Conservation (phyloP, 495 filamentous ascomycete species). For the Aspergillus affinis region DNA sequence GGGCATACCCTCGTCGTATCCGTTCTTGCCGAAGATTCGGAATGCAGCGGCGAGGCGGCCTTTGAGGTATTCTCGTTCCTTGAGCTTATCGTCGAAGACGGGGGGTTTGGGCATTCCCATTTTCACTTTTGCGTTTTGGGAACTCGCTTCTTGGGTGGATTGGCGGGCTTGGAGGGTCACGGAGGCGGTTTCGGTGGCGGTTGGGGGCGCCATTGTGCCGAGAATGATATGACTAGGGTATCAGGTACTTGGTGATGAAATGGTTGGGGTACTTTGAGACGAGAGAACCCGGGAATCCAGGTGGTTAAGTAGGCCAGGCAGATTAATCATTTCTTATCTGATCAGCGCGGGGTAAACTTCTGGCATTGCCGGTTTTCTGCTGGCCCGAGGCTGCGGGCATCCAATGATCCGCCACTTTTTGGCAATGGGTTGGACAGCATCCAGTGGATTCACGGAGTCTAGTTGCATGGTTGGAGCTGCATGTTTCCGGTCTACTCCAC, state of each 20-base stretch:
- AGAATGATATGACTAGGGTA: not conserved
- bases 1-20: conserved; percentile 57
- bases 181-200: conserved; percentile 27
- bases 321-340: no score
- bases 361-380: no score
- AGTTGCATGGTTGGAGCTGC: no score
- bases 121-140: conserved; percentile 41
- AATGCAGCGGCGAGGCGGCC: conserved; percentile 65
- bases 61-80: conserved; percentile 66
- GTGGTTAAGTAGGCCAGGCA: not conserved
- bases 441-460: no score
- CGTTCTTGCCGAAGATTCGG: conserved; percentile 67
- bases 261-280: no score
- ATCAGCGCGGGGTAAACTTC: not conserved
- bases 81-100: conserved; percentile 57
- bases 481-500: no score
- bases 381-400: no score
- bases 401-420: no score
- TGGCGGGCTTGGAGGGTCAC: conserved; percentile 22
- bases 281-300: no score
- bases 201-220: conserved; percentile 31
- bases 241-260: no score
- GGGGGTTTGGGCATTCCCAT: conserved; percentile 50
- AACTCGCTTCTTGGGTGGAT: conserved; percentile 28
- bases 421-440: not conserved